Percentiles rank a stretch among this genome's conserved stretches.
Conservation (phyloP, 2,329 filamentous ascomycete species). For the Cladophialophora immunda region DNA sequence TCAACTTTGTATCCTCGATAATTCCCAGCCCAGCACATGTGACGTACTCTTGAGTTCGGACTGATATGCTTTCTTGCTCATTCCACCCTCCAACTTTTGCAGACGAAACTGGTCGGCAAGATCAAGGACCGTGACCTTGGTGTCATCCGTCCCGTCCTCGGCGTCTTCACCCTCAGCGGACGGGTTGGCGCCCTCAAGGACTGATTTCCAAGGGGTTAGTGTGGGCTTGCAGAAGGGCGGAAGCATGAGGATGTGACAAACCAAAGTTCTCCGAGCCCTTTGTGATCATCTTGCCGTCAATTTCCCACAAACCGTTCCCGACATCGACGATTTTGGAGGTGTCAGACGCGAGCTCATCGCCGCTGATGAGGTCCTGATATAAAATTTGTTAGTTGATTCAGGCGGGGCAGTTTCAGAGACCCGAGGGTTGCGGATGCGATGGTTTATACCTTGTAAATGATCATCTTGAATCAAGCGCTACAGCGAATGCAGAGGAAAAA, state of each 20-base stretch:
- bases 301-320: slow-evolving; percentile 84
- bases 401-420: slow-evolving; percentile 3
- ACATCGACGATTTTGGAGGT: slow-evolving; percentile 84
- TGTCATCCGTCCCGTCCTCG: slow-evolving; percentile 74
- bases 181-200: slow-evolving; percentile 82
- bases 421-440: background rate
- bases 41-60: slow-evolving; percentile 81
- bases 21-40: background rate
- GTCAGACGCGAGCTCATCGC: slow-evolving; percentile 96
- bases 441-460: slow-evolving; percentile 72
- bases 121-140: slow-evolving; percentile 81
- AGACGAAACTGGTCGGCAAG: slow-evolving; percentile 93
- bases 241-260: slow-evolving; percentile 55
- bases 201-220: slow-evolving; percentile 28
- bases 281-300: slow-evolving; percentile 89
- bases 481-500: slow-evolving; percentile 22
- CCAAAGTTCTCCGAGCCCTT: slow-evolving; percentile 77
- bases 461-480: slow-evolving; percentile 66
- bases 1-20: slow-evolving; percentile 6
- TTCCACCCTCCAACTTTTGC: slow-evolving; percentile 56
- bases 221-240: background rate
- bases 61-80: slow-evolving; percentile 85
- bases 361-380: slow-evolving; percentile 82
- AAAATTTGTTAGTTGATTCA: slow-evolving; percentile 27
- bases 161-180: slow-evolving; percentile 85